Percentiles rank a stretch among this genome's conserved stretches.
Conservation (phyloP, 805 yeast genomes). For the Yarrowia sp. region DNA sequence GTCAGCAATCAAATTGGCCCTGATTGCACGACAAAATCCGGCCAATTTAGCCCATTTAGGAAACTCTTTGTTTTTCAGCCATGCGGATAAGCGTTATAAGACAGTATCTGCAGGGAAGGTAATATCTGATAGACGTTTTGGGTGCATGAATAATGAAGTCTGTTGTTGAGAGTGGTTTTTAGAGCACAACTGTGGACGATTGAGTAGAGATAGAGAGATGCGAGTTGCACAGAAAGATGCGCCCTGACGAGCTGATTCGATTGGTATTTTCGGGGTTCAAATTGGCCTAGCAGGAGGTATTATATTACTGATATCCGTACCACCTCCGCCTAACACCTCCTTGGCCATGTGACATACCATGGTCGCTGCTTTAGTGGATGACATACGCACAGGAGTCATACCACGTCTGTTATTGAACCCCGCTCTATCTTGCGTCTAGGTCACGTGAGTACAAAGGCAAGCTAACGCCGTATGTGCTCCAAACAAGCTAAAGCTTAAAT, state of each 20-base stretch:
- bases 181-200: not conserved
- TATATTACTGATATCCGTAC: too few relatives aligned
- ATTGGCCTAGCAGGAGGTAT: too few relatives aligned
- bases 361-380: too few relatives aligned
- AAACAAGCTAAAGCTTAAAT: too few relatives aligned
- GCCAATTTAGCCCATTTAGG: not conserved
- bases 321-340: too few relatives aligned
- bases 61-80: not conserved
- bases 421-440: not conserved
- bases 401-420: not conserved
- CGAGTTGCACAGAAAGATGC: not conserved
- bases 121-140: not conserved
- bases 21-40: not conserved
- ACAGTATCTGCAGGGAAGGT: slow-evolving; percentile 8
- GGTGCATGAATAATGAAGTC: not conserved
- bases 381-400: too few relatives aligned
- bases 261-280: not conserved
- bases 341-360: too few relatives aligned
- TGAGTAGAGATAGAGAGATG: not conserved
- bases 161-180: not conserved
- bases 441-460: not conserved
- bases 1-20: too few relatives aligned
- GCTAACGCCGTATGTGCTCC: too few relatives aligned
- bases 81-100: not conserved
- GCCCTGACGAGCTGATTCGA: not conserved